These are phyloP conservation scores for Gnomoniopsis sp. DNA, from an alignment of 2,329 filamentous ascomycete species.

Conservation along the genomic window DNA sequence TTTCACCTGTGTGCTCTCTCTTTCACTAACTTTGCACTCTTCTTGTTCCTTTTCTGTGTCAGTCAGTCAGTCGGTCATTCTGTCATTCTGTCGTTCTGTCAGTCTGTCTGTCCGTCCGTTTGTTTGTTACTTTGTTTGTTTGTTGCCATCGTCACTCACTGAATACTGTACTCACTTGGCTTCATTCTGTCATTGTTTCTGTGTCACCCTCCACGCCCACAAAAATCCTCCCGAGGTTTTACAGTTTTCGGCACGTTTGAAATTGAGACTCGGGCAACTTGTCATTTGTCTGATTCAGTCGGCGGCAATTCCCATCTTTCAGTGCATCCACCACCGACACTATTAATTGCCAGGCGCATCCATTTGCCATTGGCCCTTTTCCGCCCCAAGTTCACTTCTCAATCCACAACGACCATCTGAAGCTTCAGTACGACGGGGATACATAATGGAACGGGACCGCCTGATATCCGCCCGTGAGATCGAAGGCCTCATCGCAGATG, in stretches of 20 bases:
- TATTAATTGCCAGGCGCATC: not conserved
- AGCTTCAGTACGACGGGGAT: not conserved
- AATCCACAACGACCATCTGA: not conserved
- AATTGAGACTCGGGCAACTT: not conserved
- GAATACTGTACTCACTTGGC: too few species aligned
- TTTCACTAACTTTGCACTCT: too few species aligned
- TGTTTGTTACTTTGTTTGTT: too few species aligned
- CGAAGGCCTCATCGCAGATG: constrained; percentile 50
- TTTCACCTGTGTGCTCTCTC: too few species aligned
- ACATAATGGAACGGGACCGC: constrained; percentile 34
- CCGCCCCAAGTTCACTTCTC: not conserved
- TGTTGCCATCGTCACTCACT: too few species aligned
- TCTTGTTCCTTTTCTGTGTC: too few species aligned
- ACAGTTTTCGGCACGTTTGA: not conserved
- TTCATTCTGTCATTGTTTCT: too few species aligned
- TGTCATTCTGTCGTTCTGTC: too few species aligned
- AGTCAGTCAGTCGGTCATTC: too few species aligned
- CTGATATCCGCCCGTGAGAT: constrained; percentile 44
- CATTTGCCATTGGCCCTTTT: not conserved
- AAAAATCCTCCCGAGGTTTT: not conserved
- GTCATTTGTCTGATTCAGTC: not conserved
- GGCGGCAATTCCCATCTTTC: not conserved
- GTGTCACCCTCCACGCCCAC: too few species aligned
- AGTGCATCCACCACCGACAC: not conserved
- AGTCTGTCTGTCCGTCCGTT: too few species aligned